Conservation (phyloP, 1,139 yeast genomes). For the Meyerozyma guilliermondii region DNA sequence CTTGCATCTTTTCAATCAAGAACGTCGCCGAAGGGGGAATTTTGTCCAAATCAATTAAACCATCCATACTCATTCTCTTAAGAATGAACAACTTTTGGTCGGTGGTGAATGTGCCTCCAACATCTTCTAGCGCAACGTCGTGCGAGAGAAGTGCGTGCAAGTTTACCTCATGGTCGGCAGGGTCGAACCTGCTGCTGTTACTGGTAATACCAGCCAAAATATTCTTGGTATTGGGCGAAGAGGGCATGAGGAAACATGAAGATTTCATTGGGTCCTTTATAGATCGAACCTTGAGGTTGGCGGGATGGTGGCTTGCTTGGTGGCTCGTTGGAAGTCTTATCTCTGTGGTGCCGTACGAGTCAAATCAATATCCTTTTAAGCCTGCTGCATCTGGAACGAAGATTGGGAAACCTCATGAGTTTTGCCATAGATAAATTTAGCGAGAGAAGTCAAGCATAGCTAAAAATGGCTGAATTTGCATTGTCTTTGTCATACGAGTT, state of each 20-base stretch:
- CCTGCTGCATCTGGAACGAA: too few relatives aligned
- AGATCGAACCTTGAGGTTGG: too few relatives aligned
- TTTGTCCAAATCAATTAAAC: slow-evolving; percentile 21
- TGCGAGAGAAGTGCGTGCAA: slow-evolving; percentile 12
- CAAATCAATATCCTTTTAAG: too few relatives aligned
- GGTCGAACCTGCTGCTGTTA: slow-evolving; percentile 16
- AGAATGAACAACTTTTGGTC: slow-evolving; percentile 24
- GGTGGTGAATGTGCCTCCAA: slow-evolving; percentile 20
- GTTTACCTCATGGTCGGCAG: slow-evolving; percentile 11
- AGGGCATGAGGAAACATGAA: background rate
- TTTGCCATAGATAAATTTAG: too few relatives aligned
- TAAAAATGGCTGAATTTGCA: too few relatives aligned
- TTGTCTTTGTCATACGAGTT: too few relatives aligned
- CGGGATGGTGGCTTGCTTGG: too few relatives aligned
- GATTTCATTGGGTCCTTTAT: too few relatives aligned
- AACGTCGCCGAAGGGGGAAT: slow-evolving; percentile 23
- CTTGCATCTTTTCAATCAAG: slow-evolving; percentile 26
- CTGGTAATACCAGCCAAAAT: slow-evolving; percentile 24
- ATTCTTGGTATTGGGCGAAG: background rate
- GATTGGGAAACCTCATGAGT: too few relatives aligned
- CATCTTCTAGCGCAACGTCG: slow-evolving; percentile 14
- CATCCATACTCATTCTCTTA: slow-evolving; percentile 23
- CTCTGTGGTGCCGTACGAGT: too few relatives aligned
- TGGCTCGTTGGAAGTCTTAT: too few relatives aligned
- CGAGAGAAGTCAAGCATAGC: too few relatives aligned